Percentiles rank a stretch among this genome's conserved stretches.
Conservation (phyloP, 768 basidiomycete species). For the Paxillus involutus region DNA sequence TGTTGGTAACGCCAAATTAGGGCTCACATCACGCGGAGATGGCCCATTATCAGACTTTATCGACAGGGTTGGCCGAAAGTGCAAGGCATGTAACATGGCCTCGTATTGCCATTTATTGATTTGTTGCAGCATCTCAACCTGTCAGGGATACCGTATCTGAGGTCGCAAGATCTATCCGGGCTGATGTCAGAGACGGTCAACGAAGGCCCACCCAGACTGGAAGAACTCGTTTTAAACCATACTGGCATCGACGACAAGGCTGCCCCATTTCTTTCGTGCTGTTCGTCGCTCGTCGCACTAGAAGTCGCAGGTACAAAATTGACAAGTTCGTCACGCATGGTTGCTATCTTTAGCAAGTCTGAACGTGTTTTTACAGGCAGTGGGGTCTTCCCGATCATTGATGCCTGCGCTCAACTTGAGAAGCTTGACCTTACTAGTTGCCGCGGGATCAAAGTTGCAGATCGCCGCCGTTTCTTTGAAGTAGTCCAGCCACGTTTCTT, state of each 20-base stretch:
- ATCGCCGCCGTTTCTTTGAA: slow-evolving; percentile 69
- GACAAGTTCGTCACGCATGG: slow-evolving; percentile 42
- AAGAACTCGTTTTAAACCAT: slow-evolving; percentile 55
- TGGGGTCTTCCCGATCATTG: slow-evolving; percentile 57
- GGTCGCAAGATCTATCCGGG: slow-evolving; percentile 50
- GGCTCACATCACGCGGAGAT: slow-evolving; percentile 33
- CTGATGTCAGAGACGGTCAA: slow-evolving; percentile 29
- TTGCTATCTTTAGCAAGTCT: background rate
- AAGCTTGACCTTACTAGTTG: slow-evolving; percentile 69
- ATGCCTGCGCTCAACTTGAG: slow-evolving; percentile 51
- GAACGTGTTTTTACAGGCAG: slow-evolving; percentile 35
- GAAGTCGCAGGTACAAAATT: slow-evolving; percentile 60
- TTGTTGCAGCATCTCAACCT: slow-evolving; percentile 54
- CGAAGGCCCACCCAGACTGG: slow-evolving; percentile 36
- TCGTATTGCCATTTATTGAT: background rate
- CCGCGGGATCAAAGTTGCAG: slow-evolving; percentile 56
- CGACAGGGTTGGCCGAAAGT: slow-evolving; percentile 52
- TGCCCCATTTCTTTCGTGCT: slow-evolving; percentile 51
- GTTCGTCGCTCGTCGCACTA: slow-evolving; percentile 46
- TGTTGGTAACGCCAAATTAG: slow-evolving; percentile 64
- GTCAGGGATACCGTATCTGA: slow-evolving; percentile 49
- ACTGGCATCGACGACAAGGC: slow-evolving; percentile 62
- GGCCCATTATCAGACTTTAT: slow-evolving; percentile 48
- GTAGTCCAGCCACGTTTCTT: slow-evolving; percentile 24
- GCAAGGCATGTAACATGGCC: slow-evolving; percentile 43